Base-by-base conservation (phyloP, 768 basidiomycete genomes). In the Collybia mongolica region DNA sequence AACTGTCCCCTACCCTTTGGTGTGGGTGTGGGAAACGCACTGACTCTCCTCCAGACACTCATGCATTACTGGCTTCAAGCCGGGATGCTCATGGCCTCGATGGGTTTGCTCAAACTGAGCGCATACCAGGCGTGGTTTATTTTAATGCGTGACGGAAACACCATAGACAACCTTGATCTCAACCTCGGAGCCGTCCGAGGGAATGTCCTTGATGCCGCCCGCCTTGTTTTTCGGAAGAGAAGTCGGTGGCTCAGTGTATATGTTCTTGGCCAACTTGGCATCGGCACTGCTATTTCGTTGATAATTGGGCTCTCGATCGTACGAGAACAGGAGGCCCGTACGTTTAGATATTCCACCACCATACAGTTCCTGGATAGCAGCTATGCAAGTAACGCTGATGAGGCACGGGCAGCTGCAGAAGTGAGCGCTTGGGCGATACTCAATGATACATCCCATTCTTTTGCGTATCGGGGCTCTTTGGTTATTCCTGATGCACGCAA, bases 51-150 rank as follows among this genome's bases (percentile, higher is more conserved):
- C 17, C 56, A 57, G 36, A 17, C 50, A 18, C 51, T 57, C 37
- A 58, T 58, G 51, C 20, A 39, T 2, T 58, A 58, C 43, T 58
- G 54, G 57, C 41, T 58, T n/a, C 51, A 53, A 17, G 42, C 44
- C 7, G 57, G 57, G 19, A 38, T 53, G 7, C 32, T 53, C 23
- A 44, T 58, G 5, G 39, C 54, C 5, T 43, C 46, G 2, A 26
- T 55, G 18, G 54, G 57, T 6, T 44, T 53, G 20, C 40, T 53
- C 3, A 52, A 51, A 37, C 54, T 58, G 3, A 49, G 44, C 37
- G 54, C 54, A 7, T 58, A 54, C 32, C 57, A 58, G 42, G 51
- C 57, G 1, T 58, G 54, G 54, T 55, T 51, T 39, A 50, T 53
- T 22, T 51, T 55, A 38, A 55, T 55, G 54, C 46, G 11, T 18